Conservation (phyloP, 352 stramenopile genomes). For the Peronosclerospora sorghi region DNA sequence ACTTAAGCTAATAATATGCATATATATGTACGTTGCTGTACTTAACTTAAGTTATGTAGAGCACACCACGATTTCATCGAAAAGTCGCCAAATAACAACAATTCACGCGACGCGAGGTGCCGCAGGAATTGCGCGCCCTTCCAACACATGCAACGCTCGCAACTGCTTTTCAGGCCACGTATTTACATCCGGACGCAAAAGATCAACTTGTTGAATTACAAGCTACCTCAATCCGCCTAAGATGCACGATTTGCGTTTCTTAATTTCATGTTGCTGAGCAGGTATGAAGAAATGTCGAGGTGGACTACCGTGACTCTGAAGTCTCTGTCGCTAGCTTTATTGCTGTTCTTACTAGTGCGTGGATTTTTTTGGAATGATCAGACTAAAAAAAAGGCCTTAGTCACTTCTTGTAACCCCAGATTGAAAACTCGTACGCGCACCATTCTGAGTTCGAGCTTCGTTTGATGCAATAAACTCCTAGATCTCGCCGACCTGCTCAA, state of each 20-base stretch:
- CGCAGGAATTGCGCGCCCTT: no score
- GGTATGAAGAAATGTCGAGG: no score
- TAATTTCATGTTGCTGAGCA: slow-evolving; percentile 2
- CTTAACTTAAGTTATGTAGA: no score
- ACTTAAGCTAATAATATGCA: no score
- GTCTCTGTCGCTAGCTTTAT: no score
- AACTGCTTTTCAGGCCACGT: slow-evolving; percentile 87
- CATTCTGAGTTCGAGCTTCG: slow-evolving; percentile 69
- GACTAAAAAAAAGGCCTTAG: no score
- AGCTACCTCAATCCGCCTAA: not conserved
- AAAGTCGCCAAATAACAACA: no score
- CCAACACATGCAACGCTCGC: slow-evolving; percentile 86
- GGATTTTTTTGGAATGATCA: not conserved
- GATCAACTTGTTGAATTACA: slow-evolving; percentile 59
- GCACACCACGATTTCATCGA: no score
- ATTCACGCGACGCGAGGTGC: no score
- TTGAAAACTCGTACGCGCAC: slow-evolving; percentile 93
- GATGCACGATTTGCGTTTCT: not conserved
- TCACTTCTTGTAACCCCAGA: no score
- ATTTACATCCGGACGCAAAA: slow-evolving; percentile 83
- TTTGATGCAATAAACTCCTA: not conserved
- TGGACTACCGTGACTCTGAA: no score
- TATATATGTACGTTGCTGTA: no score
- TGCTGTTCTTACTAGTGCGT: slow-evolving; percentile 80
- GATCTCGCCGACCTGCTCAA: not conserved